Evolutionary conservation across 108 stramenopile species (phyloP).

Genomic region (Parmales sp.): DNA sequence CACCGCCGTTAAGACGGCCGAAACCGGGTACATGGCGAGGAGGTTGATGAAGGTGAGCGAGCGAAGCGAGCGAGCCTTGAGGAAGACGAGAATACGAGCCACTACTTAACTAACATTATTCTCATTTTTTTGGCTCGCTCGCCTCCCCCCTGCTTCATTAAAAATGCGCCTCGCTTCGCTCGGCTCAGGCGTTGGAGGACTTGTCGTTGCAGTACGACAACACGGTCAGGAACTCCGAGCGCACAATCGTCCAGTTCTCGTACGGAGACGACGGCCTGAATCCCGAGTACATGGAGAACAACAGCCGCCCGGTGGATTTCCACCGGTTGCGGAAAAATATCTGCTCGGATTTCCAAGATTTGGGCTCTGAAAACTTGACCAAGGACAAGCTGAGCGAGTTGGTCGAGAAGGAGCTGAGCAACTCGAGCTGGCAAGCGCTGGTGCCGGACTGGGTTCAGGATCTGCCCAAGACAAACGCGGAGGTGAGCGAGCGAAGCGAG

Average conservation of each 20-base stretch:
- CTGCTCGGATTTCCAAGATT: not conserved
- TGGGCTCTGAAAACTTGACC: slow-evolving; percentile 12
- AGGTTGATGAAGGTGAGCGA: slow-evolving; percentile 98
- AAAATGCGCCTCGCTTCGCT: too few species aligned
- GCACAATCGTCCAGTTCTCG: slow-evolving; percentile 89
- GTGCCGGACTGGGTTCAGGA: too few species aligned
- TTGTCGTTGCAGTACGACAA: slow-evolving; percentile 87
- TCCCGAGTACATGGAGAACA: slow-evolving; percentile 88
- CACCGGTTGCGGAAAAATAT: slow-evolving; percentile 52
- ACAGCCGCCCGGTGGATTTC: slow-evolving; percentile 74
- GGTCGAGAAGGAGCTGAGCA: slow-evolving; percentile 35
- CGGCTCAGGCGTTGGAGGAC: slow-evolving; percentile 82
- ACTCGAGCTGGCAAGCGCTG: too few species aligned
- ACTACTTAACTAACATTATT: too few species aligned
- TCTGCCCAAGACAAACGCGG: too few species aligned
- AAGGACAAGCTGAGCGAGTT: slow-evolving; percentile 36
- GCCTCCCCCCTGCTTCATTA: too few species aligned
- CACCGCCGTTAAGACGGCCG: slow-evolving; percentile 98
- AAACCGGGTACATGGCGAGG: slow-evolving; percentile 99
- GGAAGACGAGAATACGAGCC: too few species aligned
- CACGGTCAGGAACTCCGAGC: slow-evolving; percentile 90
- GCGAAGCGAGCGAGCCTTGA: too few species aligned
- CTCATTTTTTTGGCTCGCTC: too few species aligned
- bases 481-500: too few species aligned
- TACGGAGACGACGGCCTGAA: slow-evolving; percentile 96